These are phyloP conservation scores for Yarrowia sp. DNA, from an alignment of 805 yeast genomes.

Conservation along the genomic window DNA sequence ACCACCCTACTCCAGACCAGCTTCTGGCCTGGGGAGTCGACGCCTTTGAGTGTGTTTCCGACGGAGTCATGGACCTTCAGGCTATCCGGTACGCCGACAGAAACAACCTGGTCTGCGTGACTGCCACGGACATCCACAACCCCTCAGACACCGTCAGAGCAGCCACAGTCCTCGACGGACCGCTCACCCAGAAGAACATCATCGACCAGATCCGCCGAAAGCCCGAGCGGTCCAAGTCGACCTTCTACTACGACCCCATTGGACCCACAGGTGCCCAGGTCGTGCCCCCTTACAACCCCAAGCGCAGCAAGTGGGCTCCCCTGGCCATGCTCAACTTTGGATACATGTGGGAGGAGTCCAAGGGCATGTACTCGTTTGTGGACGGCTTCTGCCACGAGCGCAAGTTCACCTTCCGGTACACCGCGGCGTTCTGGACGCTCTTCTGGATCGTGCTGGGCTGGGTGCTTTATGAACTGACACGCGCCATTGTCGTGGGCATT, in stretches of 20 bases:
- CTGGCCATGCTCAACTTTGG: conserved; percentile 31
- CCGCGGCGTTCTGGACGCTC: conserved; percentile 27
- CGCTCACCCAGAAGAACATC: conserved; percentile 26
- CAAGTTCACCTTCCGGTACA: conserved; percentile 29
- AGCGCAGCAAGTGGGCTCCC: conserved; percentile 30
- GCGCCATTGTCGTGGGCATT: background rate
- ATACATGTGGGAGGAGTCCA: conserved; percentile 32
- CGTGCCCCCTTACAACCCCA: conserved; percentile 29
- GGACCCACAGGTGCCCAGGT: conserved; percentile 29
- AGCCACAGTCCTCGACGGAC: conserved; percentile 31
- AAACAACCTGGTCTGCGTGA: conserved; percentile 30
- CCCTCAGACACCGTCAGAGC: conserved; percentile 30
- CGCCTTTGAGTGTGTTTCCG: conserved; percentile 32
- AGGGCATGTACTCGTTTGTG: conserved; percentile 35
- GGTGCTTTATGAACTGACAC: conserved; percentile 2
- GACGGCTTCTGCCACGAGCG: conserved; percentile 33
- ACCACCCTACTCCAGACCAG: conserved; percentile 32
- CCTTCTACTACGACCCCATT: conserved; percentile 31
- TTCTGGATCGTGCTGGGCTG: conserved; percentile 26
- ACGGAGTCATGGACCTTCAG: conserved; percentile 32
- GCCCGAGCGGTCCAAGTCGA: background rate
- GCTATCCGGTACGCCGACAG: conserved; percentile 30
- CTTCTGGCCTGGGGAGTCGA: conserved; percentile 33
- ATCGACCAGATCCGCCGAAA: conserved; percentile 1
- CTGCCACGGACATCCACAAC: conserved; percentile 33